Conservation (phyloP, 2,329 filamentous ascomycete genomes). For the Hypoxylon sp. region DNA sequence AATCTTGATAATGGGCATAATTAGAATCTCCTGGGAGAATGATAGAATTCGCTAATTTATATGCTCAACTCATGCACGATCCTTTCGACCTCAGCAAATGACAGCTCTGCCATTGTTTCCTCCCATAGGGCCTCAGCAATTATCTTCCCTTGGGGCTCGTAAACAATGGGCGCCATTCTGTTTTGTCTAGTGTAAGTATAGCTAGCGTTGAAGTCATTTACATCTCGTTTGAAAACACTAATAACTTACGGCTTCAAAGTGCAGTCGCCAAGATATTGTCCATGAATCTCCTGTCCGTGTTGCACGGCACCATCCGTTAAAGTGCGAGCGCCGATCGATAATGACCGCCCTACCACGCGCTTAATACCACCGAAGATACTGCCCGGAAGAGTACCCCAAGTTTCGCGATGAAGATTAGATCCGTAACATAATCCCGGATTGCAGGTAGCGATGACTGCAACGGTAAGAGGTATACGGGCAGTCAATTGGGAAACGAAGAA, state of each 20-base stretch:
- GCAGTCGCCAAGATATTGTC: conserved; percentile 10
- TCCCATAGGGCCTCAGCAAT: not conserved
- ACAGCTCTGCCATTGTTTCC: not conserved
- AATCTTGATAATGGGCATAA: too few relatives aligned
- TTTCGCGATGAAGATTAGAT: conserved; percentile 1
- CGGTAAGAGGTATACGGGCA: conserved; percentile 38
- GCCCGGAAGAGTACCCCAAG: conserved; percentile 9
- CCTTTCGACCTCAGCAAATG: not conserved
- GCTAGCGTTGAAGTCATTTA: not conserved
- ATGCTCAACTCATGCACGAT: not conserved
- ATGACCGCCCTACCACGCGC: conserved; percentile 5
- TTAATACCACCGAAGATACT: conserved; percentile 3
- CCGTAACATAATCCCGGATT: conserved; percentile 21
- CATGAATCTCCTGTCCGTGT: conserved; percentile 16
- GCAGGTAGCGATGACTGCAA: not conserved
- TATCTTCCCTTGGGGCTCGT: not conserved
- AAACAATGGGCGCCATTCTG: not conserved
- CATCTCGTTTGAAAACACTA: not conserved
- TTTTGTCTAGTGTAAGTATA: not conserved
- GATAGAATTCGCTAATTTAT: not conserved
- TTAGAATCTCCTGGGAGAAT: not conserved
- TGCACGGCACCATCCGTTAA: conserved; percentile 3
- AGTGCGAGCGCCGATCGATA: not conserved
- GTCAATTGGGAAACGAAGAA: conserved; percentile 49
- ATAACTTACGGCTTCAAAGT: conserved; percentile 15